A percentile compares a stretch with the other conserved stretches of the same genome.
Conservation (phyloP, 441 rosid genomes). For the Adansonia grandidieri region DNA sequence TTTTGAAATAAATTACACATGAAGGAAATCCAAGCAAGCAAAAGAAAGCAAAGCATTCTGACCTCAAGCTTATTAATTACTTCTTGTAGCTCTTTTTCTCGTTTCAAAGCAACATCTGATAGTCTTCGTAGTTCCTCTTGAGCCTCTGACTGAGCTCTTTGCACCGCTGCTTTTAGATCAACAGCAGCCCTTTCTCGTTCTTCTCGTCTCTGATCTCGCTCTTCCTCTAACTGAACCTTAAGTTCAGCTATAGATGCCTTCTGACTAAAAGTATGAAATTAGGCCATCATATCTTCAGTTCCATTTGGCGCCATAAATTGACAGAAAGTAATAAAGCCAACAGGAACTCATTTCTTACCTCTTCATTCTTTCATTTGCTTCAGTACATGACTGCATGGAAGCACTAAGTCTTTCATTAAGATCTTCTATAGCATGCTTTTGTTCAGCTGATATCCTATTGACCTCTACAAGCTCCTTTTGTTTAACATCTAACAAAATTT, state of each 20-base stretch:
- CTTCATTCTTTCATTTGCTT: slow-evolving; percentile 82
- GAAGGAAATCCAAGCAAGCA: slow-evolving; percentile 21
- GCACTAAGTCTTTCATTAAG: slow-evolving; percentile 74
- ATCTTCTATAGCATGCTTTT: slow-evolving; percentile 77
- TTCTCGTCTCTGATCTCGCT: slow-evolving; percentile 78
- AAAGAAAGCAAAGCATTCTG: slow-evolving; percentile 31
- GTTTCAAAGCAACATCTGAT: slow-evolving; percentile 62
- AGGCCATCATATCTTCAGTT: background rate
- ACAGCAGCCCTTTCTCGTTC: slow-evolving; percentile 73
- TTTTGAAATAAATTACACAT: slow-evolving; percentile 23
- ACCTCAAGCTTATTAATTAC: slow-evolving; percentile 87
- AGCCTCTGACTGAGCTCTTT: slow-evolving; percentile 74
- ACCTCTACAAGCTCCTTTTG: slow-evolving; percentile 64
- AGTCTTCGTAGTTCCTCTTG: slow-evolving; percentile 70
- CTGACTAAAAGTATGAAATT: slow-evolving; percentile 60
- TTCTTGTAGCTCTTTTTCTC: slow-evolving; percentile 75
- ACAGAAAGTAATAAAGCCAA: background rate
- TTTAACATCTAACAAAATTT: slow-evolving; percentile 51
- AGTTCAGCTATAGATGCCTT: slow-evolving; percentile 74
- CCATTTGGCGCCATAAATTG: background rate
- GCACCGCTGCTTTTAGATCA: slow-evolving; percentile 79
- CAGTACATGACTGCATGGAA: slow-evolving; percentile 81
- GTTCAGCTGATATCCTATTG: slow-evolving; percentile 69
- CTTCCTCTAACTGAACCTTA: slow-evolving; percentile 74
- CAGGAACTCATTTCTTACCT: slow-evolving; percentile 48